A percentile compares a stretch with the other conserved stretches of the same genome.
phyloP scores from a whole-genome alignment of 345 rosid species.

The Lumnitzera racemosa region DNA sequence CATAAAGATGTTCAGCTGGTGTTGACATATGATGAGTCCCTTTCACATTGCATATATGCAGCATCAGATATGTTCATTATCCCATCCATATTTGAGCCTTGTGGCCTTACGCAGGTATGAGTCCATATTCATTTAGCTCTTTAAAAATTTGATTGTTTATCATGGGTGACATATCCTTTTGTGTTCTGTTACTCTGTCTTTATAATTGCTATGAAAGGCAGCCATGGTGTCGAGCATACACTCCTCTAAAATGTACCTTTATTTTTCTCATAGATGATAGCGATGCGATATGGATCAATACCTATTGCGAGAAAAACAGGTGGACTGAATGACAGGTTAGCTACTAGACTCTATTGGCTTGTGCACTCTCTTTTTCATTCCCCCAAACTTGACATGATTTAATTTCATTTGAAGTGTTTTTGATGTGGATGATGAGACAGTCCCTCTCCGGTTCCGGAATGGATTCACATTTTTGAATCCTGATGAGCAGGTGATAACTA shows the following conservation, averaged over 20 bases:
- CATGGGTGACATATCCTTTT: too few species aligned
- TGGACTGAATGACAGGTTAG: slow-evolving; percentile 87
- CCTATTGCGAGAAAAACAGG: slow-evolving; percentile 90
- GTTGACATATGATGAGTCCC: slow-evolving; percentile 81
- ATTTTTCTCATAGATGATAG: slow-evolving; percentile 61
- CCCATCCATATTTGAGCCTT: slow-evolving; percentile 97
- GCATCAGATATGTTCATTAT: slow-evolving; percentile 90
- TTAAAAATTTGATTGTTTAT: too few species aligned
- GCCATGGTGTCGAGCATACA: neutral
- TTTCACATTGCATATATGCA: slow-evolving; percentile 77
- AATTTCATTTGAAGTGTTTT: slow-evolving; percentile 47
- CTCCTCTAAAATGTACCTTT: neutral
- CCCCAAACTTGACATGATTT: neutral
- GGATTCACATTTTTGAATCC: slow-evolving; percentile 68
- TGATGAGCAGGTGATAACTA: slow-evolving; percentile 64
- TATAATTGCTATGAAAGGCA: too few species aligned
- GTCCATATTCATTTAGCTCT: neutral
- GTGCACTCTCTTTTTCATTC: too few species aligned
- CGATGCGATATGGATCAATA: slow-evolving; percentile 87
- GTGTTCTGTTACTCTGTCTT: too few species aligned
- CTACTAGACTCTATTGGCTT: neutral
- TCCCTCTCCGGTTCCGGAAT: slow-evolving; percentile 60
- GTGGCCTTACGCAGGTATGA: slow-evolving; percentile 96
- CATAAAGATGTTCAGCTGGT: slow-evolving; percentile 67
- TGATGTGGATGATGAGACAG: slow-evolving; percentile 70